phyloP scores from a whole-genome alignment of 2,329 filamentous ascomycete species.

The Calycina herbarum region DNA sequence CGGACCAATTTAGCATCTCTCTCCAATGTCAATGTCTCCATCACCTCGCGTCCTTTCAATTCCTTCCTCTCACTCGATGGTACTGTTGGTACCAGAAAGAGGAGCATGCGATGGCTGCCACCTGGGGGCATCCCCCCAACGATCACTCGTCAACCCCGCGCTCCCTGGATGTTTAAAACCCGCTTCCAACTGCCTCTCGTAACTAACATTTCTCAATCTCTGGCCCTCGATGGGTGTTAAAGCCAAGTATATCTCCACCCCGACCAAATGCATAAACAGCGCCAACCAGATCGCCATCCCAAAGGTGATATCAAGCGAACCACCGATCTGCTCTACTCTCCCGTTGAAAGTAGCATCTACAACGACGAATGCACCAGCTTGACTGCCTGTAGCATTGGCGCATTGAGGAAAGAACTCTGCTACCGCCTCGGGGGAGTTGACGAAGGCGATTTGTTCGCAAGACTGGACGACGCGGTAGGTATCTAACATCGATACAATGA shows the following conservation, averaged over 20 bases:
- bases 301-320: slow-evolving; percentile 43
- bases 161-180: slow-evolving; percentile 52
- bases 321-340: slow-evolving; percentile 10
- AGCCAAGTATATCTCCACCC: slow-evolving; percentile 42
- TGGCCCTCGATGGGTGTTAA: slow-evolving; percentile 53
- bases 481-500: slow-evolving; percentile 40
- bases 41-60: not conserved
- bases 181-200: slow-evolving; percentile 55
- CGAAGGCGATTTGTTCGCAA: slow-evolving; percentile 51
- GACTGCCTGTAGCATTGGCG: not conserved
- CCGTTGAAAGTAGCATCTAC: not conserved
- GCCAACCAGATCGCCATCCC: slow-evolving; percentile 55
- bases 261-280: slow-evolving; percentile 50
- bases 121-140: slow-evolving; percentile 39
- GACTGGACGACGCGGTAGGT: slow-evolving; percentile 41
- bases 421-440: slow-evolving; percentile 21
- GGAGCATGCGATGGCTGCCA: slow-evolving; percentile 7
- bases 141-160: slow-evolving; percentile 47
- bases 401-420: slow-evolving; percentile 13
- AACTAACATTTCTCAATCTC: slow-evolving; percentile 54
- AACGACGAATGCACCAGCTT: not conserved
- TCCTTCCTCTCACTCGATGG: not conserved
- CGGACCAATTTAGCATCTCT: no score
- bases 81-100: not conserved
- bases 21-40: not conserved